Conservation (phyloP, 495 filamentous ascomycete species). For the Opeltia flavorubescens region DNA sequence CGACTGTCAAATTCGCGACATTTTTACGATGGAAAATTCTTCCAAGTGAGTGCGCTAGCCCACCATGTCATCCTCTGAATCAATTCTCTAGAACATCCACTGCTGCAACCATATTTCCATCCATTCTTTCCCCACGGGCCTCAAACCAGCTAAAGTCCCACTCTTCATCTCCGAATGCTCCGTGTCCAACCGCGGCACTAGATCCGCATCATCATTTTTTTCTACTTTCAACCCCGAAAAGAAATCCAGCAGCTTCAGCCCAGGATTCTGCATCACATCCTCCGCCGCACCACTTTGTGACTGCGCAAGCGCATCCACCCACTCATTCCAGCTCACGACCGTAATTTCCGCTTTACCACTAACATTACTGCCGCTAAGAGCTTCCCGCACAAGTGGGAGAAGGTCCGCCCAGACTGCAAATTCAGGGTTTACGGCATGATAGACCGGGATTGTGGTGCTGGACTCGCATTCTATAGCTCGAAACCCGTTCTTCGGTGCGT, state of each 20-base stretch:
- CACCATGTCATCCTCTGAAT: too few relatives aligned
- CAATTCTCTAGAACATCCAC: too few relatives aligned
- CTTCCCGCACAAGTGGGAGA: not conserved
- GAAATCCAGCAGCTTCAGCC: slow-evolving; percentile 1
- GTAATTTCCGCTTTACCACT: not conserved
- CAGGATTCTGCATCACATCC: not conserved
- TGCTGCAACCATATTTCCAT: slow-evolving; percentile 6
- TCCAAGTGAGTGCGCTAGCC: too few relatives aligned
- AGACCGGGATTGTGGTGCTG: not conserved
- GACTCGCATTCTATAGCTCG: not conserved
- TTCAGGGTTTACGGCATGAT: slow-evolving; percentile 3
- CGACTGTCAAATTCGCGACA: too few relatives aligned
- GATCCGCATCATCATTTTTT: not conserved
- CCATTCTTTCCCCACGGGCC: slow-evolving; percentile 2
- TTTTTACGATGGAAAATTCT: too few relatives aligned
- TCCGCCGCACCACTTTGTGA: not conserved
- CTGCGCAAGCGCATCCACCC: not conserved
- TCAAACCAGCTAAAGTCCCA: not conserved
- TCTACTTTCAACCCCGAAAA: not conserved
- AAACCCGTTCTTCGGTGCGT: not conserved
- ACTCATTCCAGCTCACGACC: not conserved
- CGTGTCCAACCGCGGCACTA: not conserved
- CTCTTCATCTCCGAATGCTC: not conserved
- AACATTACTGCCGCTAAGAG: too few relatives aligned
- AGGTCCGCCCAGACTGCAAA: not conserved